These are phyloP conservation scores for Sclerotinia subarctica DNA, from an alignment of 2,329 filamentous ascomycete genomes.

Conservation along the genomic window DNA sequence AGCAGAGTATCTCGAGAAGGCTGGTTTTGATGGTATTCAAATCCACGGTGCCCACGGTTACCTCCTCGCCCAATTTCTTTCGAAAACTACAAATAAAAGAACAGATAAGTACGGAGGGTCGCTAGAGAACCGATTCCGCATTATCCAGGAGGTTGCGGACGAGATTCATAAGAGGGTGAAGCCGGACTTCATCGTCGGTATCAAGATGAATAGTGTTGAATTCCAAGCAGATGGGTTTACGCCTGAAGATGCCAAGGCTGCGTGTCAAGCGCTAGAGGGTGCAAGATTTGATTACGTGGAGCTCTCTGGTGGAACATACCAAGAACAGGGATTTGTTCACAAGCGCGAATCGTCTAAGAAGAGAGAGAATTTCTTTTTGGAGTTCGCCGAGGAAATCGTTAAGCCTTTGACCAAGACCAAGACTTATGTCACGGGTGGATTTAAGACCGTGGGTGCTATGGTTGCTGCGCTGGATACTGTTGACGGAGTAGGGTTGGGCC, in stretches of 20 bases:
- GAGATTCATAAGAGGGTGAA: constrained; percentile 46
- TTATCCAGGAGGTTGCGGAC: constrained; percentile 56
- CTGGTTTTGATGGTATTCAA: constrained; percentile 54
- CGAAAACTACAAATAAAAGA: constrained; percentile 33
- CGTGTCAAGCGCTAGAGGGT: constrained; percentile 50
- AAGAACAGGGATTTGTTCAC: constrained; percentile 44
- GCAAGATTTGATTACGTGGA: constrained; percentile 63
- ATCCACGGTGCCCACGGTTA: constrained; percentile 38
- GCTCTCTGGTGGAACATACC: constrained; percentile 61
- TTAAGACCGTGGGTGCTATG: constrained; percentile 53
- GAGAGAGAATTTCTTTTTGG: constrained; percentile 66
- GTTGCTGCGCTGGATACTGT: constrained; percentile 44
- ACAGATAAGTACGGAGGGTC: constrained; percentile 38
- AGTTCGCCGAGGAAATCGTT: constrained; percentile 56
- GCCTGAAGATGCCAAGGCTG: constrained; percentile 54
- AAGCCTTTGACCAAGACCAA: constrained; percentile 45
- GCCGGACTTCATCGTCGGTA: constrained; percentile 47
- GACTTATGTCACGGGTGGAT: constrained; percentile 57
- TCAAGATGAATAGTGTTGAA: constrained; percentile 60
- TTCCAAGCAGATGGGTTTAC: constrained; percentile 53
- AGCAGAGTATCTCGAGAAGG: constrained; percentile 59
- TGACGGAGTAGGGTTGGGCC: constrained; percentile 49
- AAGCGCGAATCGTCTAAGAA: constrained; percentile 43
- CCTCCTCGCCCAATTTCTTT: constrained; percentile 38
- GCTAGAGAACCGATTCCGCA: constrained; percentile 41